phyloP scores from a whole-genome alignment of 768 basidiomycete genomes.

The Suillus lakei region DNA sequence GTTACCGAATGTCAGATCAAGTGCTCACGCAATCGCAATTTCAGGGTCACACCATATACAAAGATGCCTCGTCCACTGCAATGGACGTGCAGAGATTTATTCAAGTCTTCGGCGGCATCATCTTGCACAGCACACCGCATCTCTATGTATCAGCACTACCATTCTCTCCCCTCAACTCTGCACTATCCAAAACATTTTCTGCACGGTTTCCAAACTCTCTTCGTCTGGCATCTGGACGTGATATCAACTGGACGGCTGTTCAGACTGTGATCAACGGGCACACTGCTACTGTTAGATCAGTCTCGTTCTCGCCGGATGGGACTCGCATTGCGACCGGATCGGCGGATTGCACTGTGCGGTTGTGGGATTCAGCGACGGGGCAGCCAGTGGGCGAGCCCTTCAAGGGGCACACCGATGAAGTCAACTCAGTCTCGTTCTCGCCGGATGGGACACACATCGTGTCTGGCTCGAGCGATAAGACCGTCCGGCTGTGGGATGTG shows the following conservation, averaged over 20 bases:
- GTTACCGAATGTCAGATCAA: not conserved
- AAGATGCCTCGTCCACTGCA: slow-evolving; percentile 9
- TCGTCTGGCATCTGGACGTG: not conserved
- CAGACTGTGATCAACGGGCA: not conserved
- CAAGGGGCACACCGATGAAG: not conserved
- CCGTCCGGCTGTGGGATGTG: slow-evolving; percentile 5
- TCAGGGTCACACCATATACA: not conserved
- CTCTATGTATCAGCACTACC: slow-evolving; percentile 44
- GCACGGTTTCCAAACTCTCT: slow-evolving; percentile 14
- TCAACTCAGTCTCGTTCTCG: not conserved
- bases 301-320: not conserved
- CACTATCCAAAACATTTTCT: slow-evolving; percentile 13
- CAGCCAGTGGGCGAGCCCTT: not conserved
- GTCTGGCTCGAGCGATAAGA: not conserved
- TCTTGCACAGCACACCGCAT: slow-evolving; percentile 39
- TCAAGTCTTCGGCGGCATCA: slow-evolving; percentile 31
- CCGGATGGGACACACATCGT: slow-evolving; percentile 3
- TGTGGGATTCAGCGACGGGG: slow-evolving; percentile 7
- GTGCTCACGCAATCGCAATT: not conserved
- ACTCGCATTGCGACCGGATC: slow-evolving; percentile 5
- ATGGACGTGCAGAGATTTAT: slow-evolving; percentile 38
- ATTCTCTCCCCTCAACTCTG: slow-evolving; percentile 33
- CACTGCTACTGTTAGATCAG: fast-evolving
- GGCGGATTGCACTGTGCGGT: not conserved
- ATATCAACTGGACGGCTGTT: not conserved